Evolutionary conservation across 106 monocot species (phyloP), one percentile per base, ranked within the genome.

Genomic region (Dendrobium officinale): DNA sequence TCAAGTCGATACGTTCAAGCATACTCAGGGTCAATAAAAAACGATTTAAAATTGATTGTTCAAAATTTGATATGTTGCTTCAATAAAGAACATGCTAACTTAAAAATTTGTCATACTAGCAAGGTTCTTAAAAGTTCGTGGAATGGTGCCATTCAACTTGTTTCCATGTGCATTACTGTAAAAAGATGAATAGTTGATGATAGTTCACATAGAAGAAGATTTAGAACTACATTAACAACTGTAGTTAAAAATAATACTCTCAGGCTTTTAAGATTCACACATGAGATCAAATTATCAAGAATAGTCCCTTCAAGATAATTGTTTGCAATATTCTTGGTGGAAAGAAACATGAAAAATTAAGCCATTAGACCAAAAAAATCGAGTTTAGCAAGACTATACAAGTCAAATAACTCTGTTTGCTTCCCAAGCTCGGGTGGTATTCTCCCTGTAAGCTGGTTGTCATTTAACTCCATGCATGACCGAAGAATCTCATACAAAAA

Each of bases 71-170:
- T 26, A 66, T 26, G 58, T 3, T 0, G 20, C 58, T 58, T 58
- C 5, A 58, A 58, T 58, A 58, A 58, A 20, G 58, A 3, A 73
- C 3, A 18, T n/a, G 4, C 3, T 4, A 74, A 88, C 90, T 91
- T 73, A 98, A 94, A 94, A 74, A 73, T 94, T 89, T 26, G 97
- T 98, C 92, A 98, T 94, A 81, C 94, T 98, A 29, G 94, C 72
- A 51, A 85, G 83, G 2, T 88, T 93, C 27, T 87, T 81, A 40
- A 93, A 90, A 11, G 88, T 84, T 9, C 83, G 83, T 48, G 90
- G 92, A 43, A 92, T 90, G 1, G 85, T 88, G 26, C 92, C 92
- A 85, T 90, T 92, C 64, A 90, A 81, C 42, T 67, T 88, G 75
- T 92, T 90, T 6, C 90, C 90, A 79, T 84, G 64, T 4, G 83